Evolutionary conservation across 208 protist genomes (phyloP), one percentile per base, ranked within the genome.

Genomic region (Herpetomonas tarakana): DNA sequence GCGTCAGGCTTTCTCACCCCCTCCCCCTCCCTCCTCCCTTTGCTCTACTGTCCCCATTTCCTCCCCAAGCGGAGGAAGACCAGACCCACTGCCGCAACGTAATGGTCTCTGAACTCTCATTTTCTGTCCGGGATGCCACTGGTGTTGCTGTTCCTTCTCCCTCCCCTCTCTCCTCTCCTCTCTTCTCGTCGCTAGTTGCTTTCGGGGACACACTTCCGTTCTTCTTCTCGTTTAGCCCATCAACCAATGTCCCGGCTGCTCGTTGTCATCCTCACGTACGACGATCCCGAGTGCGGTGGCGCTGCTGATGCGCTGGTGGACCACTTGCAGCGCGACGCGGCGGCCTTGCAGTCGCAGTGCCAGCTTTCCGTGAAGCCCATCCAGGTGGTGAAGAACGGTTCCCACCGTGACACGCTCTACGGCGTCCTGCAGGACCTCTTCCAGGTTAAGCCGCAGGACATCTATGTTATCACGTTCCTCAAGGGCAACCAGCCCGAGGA

Each of bases 241-340:
- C n/a, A 22, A 46, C 27, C 44, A 9, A 81, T 81, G 69, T 65
- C 62, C 24, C 78, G 83, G 0, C 47, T 79, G 18, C 54, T 94
- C 11, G 69, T 74, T 12, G 78, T 94, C 7, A 59, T 94, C 14
- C 55, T 94, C n/a, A 90, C 88, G 3, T 94, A 94, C 57, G 88
- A 94, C 58, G 88, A 94, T 55, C 85, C 86, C 0, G 80, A 92
- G 61, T 94, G 88, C 68, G 88, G 88, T 21, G 88, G 88, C 14
- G 88, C 86, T 1, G 85, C 86, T 7, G 88, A 94, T 29, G 88
- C 88, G 0, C 64, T 94, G 25, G 79, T 89, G 14, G 83, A 87
- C 4, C 83, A 92, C 65, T 58, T 94, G 14, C 78, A 92, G 63
- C 76, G 83, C 28, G 86, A 92, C 24, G 68, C 74, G 1, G 74